Base-by-base conservation (phyloP, 257 asterid species). In the Eucommia ulmoides region DNA sequence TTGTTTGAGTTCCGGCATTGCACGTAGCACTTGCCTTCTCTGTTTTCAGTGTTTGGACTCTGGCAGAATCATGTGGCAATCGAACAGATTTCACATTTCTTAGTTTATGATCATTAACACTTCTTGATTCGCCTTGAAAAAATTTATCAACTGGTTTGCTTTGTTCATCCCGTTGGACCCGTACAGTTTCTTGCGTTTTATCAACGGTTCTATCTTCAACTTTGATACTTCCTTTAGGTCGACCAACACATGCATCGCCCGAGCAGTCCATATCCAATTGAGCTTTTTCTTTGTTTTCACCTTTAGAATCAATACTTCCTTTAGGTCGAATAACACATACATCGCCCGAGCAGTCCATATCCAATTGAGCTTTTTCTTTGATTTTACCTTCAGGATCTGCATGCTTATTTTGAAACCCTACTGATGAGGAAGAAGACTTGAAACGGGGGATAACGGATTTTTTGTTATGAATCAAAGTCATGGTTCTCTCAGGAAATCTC, bases 41-140 rank as follows among this genome's bases (percentile, higher is more conserved):
- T n/a, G n/a, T n/a, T n/a, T n/a, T n/a, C n/a, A n/a, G n/a, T n/a
- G n/a, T n/a, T n/a, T n/a, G n/a, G n/a, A n/a, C n/a, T n/a, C 65
- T 70, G 42, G 61, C 41, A 2, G 89, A 52, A 26, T 63, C 67
- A 22, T 54, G 52, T 3, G 48, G 20, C 44, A 68, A 33, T 46
- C 65, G 71, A 26, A 70, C 73, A 21, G 95, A 81, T 55, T 74
- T 79, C 20, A 26, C 66, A 22, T 81, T 86, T 62, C 72, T 84
- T 41, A 75, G 52, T 59, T 70, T 59, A 65, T 77, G 60, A 66
- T 59, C 73, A 12, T 61, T 66, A 44, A 59, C 65, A 58, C 73
- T 71, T 56, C 55, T 62, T 23, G 51, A 46, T 18, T 55, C 55
- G 45, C 68, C 83, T 50, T 42, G 54, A 42, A 62, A 54, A 41